Conservation (phyloP, 1,284 basidiomycete genomes). For the Sporisorium graminicola region DNA sequence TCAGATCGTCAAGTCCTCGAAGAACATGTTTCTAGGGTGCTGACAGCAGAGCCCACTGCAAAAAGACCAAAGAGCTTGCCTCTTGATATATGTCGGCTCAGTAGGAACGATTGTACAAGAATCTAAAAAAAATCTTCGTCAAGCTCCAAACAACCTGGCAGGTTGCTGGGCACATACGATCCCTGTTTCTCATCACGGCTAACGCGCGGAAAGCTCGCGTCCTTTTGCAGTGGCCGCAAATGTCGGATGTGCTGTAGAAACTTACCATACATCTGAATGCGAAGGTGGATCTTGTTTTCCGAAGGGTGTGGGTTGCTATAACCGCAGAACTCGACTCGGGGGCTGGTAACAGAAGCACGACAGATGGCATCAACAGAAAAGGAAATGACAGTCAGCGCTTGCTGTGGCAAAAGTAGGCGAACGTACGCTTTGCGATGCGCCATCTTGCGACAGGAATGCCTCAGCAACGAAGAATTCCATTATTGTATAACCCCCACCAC, state of each 20-base stretch:
- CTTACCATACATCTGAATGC: conserved; percentile 99
- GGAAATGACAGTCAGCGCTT: conserved; percentile 12
- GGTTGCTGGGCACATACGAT: conserved; percentile 49
- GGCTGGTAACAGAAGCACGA: conserved; percentile 73
- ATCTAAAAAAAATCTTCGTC: conserved; percentile 56
- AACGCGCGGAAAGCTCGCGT: neutral
- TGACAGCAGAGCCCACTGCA: conserved; percentile 18
- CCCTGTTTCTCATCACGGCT: conserved; percentile 56
- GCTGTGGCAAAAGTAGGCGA: neutral
- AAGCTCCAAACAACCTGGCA: conserved; percentile 48
- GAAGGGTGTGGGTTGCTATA: conserved; percentile 97
- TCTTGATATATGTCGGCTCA: conserved; percentile 55
- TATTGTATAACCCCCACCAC: conserved; percentile 64
- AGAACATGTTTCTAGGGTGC: neutral
- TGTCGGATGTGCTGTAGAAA: conserved; percentile 38
- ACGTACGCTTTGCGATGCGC: neutral
- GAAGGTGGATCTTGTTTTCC: conserved; percentile 92
- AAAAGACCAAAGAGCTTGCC: conserved; percentile 3
- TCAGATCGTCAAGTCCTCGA: neutral
- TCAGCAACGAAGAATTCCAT: conserved; percentile 71
- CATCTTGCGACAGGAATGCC: conserved; percentile 35
- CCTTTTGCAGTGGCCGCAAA: neutral
- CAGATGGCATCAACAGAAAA: neutral
- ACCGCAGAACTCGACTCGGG: conserved; percentile 98
- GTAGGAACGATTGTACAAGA: conserved; percentile 70